A percentile compares a stretch with the other conserved stretches of the same genome.
phyloP scores from a whole-genome alignment of 1,284 basidiomycete species.

The Pascua guehoae region DNA sequence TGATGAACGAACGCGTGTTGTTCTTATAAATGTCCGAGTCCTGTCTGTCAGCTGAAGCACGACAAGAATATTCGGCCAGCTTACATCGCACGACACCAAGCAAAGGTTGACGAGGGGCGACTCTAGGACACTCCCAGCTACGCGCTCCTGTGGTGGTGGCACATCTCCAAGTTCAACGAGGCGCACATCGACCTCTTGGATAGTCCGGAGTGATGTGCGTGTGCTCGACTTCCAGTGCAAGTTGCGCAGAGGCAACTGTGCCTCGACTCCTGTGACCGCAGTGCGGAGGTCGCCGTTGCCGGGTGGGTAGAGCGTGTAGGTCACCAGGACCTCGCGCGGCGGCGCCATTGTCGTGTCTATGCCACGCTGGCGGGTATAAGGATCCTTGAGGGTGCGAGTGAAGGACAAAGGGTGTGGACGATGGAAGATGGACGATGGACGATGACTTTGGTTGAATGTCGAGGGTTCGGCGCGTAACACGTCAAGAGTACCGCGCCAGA shows the following conservation, averaged over 20 bases:
- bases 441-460: neutral
- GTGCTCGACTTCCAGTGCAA: conserved; percentile 81
- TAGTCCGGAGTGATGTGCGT: conserved; percentile 69
- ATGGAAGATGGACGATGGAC: too few relatives aligned
- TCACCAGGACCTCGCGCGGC: conserved; percentile 33
- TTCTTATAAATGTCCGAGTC: conserved; percentile 79
- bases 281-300: conserved; percentile 46
- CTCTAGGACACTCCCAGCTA: conserved; percentile 70
- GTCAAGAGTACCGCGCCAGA: neutral
- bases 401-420: too few relatives aligned
- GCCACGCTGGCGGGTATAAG: too few relatives aligned
- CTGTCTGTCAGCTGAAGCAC: conserved; percentile 49
- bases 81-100: conserved; percentile 80
- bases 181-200: conserved; percentile 76
- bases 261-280: conserved; percentile 61
- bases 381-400: too few relatives aligned
- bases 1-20: conserved; percentile 74
- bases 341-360: conserved; percentile 14
- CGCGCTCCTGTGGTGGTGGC: conserved; percentile 38
- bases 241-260: conserved; percentile 78
- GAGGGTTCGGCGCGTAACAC: neutral
- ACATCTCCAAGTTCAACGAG: conserved; percentile 68
- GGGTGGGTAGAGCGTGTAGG: conserved; percentile 43
- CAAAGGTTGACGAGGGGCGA: conserved; percentile 80
- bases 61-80: conserved; percentile 14